Conservation (phyloP, 306 rosid species). For the Psophocarpus tetragonolobus region DNA sequence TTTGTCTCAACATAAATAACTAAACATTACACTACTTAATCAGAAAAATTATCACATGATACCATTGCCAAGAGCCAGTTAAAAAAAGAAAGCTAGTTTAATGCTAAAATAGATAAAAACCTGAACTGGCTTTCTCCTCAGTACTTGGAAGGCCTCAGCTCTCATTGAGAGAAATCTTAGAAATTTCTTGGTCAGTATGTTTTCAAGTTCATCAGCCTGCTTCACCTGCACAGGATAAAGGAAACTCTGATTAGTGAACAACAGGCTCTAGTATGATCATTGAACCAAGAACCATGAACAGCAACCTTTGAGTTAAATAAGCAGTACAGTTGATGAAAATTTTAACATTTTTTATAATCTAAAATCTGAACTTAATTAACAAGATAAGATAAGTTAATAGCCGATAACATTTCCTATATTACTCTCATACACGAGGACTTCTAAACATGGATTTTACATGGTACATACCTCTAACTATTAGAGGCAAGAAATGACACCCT, state of each 20-base stretch:
- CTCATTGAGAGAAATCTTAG: conserved; percentile 98
- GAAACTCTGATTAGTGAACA: background rate
- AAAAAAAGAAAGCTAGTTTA: background rate
- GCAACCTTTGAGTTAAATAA: background rate
- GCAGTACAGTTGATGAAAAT: background rate
- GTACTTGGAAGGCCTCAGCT: conserved; percentile 97
- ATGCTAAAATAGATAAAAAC: conserved; percentile 42
- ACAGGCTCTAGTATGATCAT: background rate
- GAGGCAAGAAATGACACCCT: background rate
- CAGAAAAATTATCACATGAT: conserved; percentile 23
- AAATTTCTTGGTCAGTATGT: conserved; percentile 89
- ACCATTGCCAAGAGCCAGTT: background rate
- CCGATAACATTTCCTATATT: background rate
- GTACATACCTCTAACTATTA: background rate
- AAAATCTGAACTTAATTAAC: conserved; percentile 12
- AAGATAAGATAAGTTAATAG: background rate
- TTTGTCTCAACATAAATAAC: no score
- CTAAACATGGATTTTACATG: background rate
- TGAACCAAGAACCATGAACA: background rate
- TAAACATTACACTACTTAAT: conserved; percentile 7
- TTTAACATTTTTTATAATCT: conserved; percentile 1
- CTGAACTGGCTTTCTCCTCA: conserved; percentile 96
- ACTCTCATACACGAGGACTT: background rate
- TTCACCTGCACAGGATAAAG: conserved; percentile 65
- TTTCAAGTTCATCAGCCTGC: conserved; percentile 98